Percentiles rank a stretch among this genome's conserved stretches.
phyloP scores from a whole-genome alignment of 2,329 filamentous ascomycete species.

The Beauveria sp. region DNA sequence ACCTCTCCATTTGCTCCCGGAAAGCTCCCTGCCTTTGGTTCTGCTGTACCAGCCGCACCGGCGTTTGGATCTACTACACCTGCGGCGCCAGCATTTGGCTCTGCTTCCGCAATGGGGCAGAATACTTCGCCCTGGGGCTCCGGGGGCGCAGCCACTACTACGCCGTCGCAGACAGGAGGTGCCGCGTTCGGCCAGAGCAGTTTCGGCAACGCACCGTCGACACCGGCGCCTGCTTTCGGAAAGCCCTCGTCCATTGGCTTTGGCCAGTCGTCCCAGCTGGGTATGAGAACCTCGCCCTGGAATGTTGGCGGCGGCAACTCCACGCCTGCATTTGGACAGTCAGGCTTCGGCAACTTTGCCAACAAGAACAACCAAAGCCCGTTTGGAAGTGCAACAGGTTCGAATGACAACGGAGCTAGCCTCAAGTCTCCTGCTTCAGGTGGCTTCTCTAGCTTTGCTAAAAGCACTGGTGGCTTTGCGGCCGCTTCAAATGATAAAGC shows the following conservation, averaged over 20 bases:
- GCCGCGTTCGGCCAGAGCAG: constrained; percentile 37
- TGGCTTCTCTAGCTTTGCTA: constrained; percentile 49
- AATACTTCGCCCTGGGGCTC: constrained; percentile 45
- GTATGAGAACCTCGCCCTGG: constrained; percentile 48
- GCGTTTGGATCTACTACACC: constrained; percentile 36
- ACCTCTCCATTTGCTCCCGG: constrained; percentile 23
- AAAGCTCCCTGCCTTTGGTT: constrained; percentile 22
- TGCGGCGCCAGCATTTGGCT: constrained; percentile 38
- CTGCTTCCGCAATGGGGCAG: constrained; percentile 40
- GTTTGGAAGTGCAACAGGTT: constrained; percentile 28
- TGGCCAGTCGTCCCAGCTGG: constrained; percentile 43
- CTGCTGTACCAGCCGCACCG: constrained; percentile 28
- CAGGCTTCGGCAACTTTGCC: constrained; percentile 38
- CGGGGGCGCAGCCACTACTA: constrained; percentile 21
- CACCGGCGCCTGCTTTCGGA: constrained; percentile 40
- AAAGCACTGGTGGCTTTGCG: constrained; percentile 49
- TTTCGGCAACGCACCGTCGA: constrained; percentile 33
- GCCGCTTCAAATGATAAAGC: constrained; percentile 33
- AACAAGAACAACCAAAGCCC: constrained; percentile 28
- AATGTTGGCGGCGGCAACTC: constrained; percentile 23
- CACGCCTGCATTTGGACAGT: constrained; percentile 47
- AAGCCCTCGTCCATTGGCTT: constrained; percentile 42
- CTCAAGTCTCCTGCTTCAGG: constrained; percentile 25
- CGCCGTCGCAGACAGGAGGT: constrained; percentile 25
- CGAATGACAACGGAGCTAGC: not conserved